Conservation (phyloP, 352 stramenopile genomes). For the Phytophthora chlamydospora region DNA sequence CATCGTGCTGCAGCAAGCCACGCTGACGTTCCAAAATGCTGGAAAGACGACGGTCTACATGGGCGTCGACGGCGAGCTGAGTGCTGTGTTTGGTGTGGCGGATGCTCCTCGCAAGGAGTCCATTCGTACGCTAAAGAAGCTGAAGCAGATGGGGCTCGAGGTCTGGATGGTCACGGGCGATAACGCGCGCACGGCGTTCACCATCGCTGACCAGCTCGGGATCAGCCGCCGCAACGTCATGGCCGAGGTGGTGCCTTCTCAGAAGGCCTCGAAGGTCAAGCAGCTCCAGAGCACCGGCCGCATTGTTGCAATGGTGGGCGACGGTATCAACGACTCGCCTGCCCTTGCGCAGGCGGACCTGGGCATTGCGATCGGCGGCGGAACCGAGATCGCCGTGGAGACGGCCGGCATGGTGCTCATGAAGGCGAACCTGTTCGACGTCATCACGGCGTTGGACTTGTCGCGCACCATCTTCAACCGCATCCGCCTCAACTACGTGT, state of each 20-base stretch:
- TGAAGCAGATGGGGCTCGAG: conserved; percentile 92
- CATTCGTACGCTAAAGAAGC: conserved; percentile 87
- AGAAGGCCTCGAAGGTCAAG: conserved; percentile 95
- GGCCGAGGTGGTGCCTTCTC: conserved; percentile 95
- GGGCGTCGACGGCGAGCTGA: conserved; percentile 83
- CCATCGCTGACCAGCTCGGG: conserved; percentile 93
- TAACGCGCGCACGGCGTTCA: conserved; percentile 93
- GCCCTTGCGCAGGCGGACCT: conserved; percentile 97
- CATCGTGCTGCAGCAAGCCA: conserved; percentile 80
- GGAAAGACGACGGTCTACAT: conserved; percentile 97
- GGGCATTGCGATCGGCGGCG: conserved; percentile 95
- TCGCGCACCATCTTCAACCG: conserved; percentile 95
- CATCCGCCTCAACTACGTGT: conserved; percentile 98
- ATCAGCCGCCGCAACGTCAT: conserved; percentile 94
- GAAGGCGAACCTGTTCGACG: conserved; percentile 91
- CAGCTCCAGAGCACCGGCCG: conserved; percentile 89
- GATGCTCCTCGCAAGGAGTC: conserved; percentile 93
- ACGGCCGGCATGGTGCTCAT: conserved; percentile 95
- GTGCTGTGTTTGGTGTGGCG: conserved; percentile 82
- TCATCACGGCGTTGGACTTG: conserved; percentile 97
- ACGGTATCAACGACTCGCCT: conserved; percentile 99
- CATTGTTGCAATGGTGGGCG: conserved; percentile 96
- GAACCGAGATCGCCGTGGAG: conserved; percentile 98
- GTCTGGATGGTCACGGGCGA: conserved; percentile 99
- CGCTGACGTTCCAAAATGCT: conserved; percentile 80